Evolutionary conservation across 2,329 filamentous ascomycete genomes (phyloP).

Genomic region (Davidsoniella australis): DNA sequence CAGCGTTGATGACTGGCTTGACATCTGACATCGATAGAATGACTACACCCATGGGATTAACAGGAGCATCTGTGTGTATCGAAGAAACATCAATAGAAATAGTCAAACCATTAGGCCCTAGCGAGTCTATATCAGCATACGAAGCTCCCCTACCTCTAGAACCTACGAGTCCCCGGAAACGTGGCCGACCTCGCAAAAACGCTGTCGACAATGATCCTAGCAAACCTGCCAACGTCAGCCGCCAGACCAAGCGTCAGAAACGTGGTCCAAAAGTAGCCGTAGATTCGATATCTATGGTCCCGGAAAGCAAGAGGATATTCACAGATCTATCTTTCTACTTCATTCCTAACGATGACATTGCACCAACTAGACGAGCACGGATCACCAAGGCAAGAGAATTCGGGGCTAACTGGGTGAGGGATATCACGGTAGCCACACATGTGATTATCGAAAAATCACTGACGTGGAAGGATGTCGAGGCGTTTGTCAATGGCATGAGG

Average conservation of each 20-base stretch:
- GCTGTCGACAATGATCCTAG: neutral
- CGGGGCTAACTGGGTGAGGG: conserved; percentile 54
- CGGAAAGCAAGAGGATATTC: conserved; percentile 41
- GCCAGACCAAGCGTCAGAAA: conserved; percentile 14
- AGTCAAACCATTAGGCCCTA: neutral
- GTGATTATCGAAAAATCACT: conserved; percentile 60
- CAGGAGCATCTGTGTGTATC: neutral
- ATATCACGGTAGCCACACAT: conserved; percentile 50
- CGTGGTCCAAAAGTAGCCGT: conserved; percentile 21
- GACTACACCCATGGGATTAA: neutral
- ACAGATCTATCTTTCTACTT: conserved; percentile 51
- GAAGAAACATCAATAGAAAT: neutral
- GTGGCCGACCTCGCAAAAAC: neutral
- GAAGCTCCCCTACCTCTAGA: neutral
- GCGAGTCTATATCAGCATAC: neutral
- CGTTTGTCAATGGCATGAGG: conserved; percentile 20
- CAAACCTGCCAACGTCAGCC: conserved; percentile 7
- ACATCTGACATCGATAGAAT: neutral
- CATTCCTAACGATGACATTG: conserved; percentile 63
- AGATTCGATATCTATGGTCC: conserved; percentile 16
- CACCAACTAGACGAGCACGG: conserved; percentile 46
- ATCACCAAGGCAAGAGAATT: conserved; percentile 60
- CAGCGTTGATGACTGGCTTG: neutral
- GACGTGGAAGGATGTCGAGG: conserved; percentile 44
- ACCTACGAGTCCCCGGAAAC: neutral